phyloP scores from a whole-genome alignment of 768 basidiomycete species.

The Boletus pseudo-olivaceus region DNA sequence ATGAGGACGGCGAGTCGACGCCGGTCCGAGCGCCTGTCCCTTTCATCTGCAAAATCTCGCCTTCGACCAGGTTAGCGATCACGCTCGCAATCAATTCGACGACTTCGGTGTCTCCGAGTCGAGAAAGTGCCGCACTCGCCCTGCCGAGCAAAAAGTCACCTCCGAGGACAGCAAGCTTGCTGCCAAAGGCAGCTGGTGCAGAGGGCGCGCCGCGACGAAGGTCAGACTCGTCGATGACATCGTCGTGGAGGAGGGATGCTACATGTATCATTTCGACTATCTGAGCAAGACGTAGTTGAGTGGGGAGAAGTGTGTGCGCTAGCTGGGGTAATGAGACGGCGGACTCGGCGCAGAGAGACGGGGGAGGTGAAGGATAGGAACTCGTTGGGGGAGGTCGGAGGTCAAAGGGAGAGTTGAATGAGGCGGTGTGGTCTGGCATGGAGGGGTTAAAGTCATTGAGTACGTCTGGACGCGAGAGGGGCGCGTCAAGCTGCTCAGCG shows the following conservation, averaged over 20 bases:
- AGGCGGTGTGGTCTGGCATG: slow-evolving; percentile 74
- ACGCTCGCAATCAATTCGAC: slow-evolving; percentile 92
- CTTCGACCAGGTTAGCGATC: slow-evolving; percentile 94
- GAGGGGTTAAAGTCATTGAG: slow-evolving; percentile 89
- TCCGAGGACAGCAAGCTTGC: slow-evolving; percentile 90
- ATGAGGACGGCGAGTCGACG: background rate
- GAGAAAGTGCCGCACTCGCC: slow-evolving; percentile 80
- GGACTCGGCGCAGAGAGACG: slow-evolving; percentile 17
- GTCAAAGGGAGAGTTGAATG: slow-evolving; percentile 59
- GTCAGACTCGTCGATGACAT: slow-evolving; percentile 73
- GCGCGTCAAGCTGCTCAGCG: slow-evolving; percentile 66
- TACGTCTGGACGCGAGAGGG: slow-evolving; percentile 75
- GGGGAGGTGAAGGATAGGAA: slow-evolving; percentile 27
- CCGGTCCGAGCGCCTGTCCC: slow-evolving; percentile 5
- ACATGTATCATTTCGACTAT: slow-evolving; percentile 99
- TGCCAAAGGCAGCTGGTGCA: slow-evolving; percentile 77
- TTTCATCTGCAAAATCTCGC: slow-evolving; percentile 81
- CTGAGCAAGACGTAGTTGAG: slow-evolving; percentile 89
- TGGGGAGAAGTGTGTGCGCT: slow-evolving; percentile 54
- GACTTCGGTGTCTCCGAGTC: slow-evolving; percentile 84
- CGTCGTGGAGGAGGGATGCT: slow-evolving; percentile 90
- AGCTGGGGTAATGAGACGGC: slow-evolving; percentile 32
- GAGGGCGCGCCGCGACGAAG: slow-evolving; percentile 67
- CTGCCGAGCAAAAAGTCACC: slow-evolving; percentile 96
- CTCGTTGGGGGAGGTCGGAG: slow-evolving; percentile 35